Conservation (phyloP, 208 protist species). For the Trypanosoma boissoni region DNA sequence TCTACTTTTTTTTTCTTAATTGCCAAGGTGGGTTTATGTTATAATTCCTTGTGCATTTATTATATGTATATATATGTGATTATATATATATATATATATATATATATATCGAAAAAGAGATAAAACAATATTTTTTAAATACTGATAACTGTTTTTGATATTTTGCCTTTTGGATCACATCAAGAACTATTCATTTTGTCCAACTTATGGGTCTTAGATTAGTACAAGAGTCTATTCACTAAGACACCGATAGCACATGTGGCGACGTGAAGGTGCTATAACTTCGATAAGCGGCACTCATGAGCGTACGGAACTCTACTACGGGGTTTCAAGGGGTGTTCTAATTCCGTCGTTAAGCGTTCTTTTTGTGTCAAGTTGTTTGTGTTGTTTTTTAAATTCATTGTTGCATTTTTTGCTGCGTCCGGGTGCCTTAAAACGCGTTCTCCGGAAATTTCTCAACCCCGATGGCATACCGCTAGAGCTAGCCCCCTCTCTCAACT, state of each 20-base stretch:
- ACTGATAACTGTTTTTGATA: not conserved
- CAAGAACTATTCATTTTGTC: too few relatives aligned
- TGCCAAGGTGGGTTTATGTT: too few relatives aligned
- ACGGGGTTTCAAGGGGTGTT: not conserved
- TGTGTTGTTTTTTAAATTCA: conserved; percentile 2
- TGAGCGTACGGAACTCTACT: not conserved
- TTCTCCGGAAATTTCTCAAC: not conserved
- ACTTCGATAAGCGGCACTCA: not conserved
- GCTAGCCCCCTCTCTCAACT: not conserved
- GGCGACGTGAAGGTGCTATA: not conserved
- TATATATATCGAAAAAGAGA: not conserved
- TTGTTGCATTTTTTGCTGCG: not conserved
- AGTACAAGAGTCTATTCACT: too few relatives aligned
- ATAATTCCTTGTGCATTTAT: too few relatives aligned
- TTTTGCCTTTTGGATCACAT: too few relatives aligned
- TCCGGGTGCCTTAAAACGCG: not conserved
- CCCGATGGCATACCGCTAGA: not conserved
- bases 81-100: not conserved
- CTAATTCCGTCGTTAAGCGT: conserved; percentile 10
- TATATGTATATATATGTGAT: not conserved
- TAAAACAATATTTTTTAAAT: not conserved
- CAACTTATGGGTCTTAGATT: too few relatives aligned
- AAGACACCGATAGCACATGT: not conserved
- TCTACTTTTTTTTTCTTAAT: not conserved
- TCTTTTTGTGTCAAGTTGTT: conserved; percentile 3